Evolutionary conservation across 108 stramenopile species (phyloP), one percentile per base, ranked within the genome.

Genomic region (Parmales sp.): DNA sequence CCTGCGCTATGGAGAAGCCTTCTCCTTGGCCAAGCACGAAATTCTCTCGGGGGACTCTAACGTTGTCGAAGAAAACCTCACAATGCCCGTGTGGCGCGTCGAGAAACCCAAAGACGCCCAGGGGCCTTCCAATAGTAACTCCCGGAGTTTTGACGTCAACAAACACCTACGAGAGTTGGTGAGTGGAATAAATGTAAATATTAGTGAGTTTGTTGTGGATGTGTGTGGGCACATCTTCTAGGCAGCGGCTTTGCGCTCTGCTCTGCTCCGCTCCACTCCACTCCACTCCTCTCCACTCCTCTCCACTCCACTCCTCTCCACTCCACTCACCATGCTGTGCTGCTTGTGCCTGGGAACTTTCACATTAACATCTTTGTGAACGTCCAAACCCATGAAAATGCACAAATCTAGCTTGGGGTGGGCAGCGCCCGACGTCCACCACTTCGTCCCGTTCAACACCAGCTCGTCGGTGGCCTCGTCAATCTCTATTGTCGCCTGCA

Each of bases 1-100:
- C 84, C 78, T 98, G 97, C 4, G 97, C 91, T 38, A 98, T 95
- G 64, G 86, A 78, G 75, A 98, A 98, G 22, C 97, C 97, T 39
- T 87, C 71, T 28, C 95, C 97, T 67, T 90, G 85, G 31, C 93
- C 94, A 28, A 88, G 71, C 65, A 98, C 70, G 39, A 19, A 28
- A 1, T 11, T 20, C 54, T 11, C 13, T 34, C 36, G 29, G 28
- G 54, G 65, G 43, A 90, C 51, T 49, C 49, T 48, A n/a, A 90
- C 78, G 49, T 73, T 72, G 38, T 79, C 63, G 18, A 94, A 73
- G 18, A 51, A 54, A 8, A 97, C 91, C 79, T 97, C 89, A 9
- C 92, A 89, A 75, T 97, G 96, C 0, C 90, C 90, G 46, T 84
- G 83, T 0, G 91, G 94, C 19, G 94, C 96, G 77, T 96, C 95